Evolutionary conservation across 257 asterid species (phyloP), one percentile per base, ranked within the genome.

Genomic region (Capsicum baccatum): DNA sequence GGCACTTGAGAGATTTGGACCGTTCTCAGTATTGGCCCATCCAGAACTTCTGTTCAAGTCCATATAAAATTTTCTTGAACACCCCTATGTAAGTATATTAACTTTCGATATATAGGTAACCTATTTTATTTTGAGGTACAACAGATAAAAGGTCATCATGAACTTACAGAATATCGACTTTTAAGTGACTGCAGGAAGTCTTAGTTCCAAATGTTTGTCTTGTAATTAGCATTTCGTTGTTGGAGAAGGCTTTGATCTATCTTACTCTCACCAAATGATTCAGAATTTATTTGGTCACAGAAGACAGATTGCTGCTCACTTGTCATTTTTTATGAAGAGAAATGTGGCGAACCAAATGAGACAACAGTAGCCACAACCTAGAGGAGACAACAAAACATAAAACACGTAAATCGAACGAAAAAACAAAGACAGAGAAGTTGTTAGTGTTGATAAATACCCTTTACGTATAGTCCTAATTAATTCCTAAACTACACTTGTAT

Each of bases 131-230:
- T 37, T 4, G 42, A 37, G 42, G 42, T 37, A 37, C 42, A 37
- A 37, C 42, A 37, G 42, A 37, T 37, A 37, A 37, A 37, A 37
- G 4, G 42, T 37, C 42, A 59, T 17, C 64, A 62, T 37, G 10
- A 35, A 33, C 73, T 66, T 33, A 66, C 73, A 12, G 73, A 66
- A 66, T 66, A 66, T 66, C 33, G 48, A 2, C 73, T 66, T 66
- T 66, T 66, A 35, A 66, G 48, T 12, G 73, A 66, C 73, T 33
- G 73, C 1, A 66, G 10, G 19, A 33, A 33, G 47, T 66, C 73
- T 10, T 66, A 66, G 10, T 66, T 66, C 73, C 73, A 66, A 66
- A 66, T 66, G 48, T 35, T 66, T 66, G 73, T 19, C 73, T 66
- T 66, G 19, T 66, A 66, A 66, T 66, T 35, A 13, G 73, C 73